These are phyloP conservation scores for Chlamydomonas sp. DNA, from an alignment of 139 green algal genomes.

Conservation along the genomic window DNA sequence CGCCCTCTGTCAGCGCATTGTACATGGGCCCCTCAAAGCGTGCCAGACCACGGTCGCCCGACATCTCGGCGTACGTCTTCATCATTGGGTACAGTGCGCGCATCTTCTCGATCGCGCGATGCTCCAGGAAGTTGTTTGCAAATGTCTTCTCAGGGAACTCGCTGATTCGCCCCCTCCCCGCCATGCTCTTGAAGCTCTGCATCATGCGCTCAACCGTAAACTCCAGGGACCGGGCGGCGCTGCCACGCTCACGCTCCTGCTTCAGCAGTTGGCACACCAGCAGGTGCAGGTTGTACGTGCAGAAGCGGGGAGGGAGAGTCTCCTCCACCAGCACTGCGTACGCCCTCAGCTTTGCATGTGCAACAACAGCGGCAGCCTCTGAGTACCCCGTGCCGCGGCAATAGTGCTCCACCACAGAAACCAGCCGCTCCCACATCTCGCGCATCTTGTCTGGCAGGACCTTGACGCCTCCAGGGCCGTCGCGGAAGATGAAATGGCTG, in stretches of 20 bases:
- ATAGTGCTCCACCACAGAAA: slow-evolving; percentile 3
- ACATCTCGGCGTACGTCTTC: too few species aligned
- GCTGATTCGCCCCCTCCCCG: slow-evolving; percentile 1
- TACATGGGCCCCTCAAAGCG: too few species aligned
- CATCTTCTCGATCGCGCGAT: too few species aligned
- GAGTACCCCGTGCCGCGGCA: neutral
- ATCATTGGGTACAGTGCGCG: too few species aligned
- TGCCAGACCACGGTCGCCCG: too few species aligned
- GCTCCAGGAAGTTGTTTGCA: neutral
- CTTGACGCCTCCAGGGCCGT: too few species aligned
- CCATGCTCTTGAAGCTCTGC: slow-evolving; percentile 7
- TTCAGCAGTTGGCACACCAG: neutral
- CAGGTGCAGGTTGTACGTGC: slow-evolving; percentile 16
- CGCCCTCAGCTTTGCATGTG: neutral
- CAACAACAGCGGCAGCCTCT: neutral
- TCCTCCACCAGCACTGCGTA: neutral
- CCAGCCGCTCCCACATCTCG: neutral
- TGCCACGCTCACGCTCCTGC: neutral
- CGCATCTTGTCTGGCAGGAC: neutral
- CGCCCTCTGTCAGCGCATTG: too few species aligned
- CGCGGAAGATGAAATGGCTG: neutral
- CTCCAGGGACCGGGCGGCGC: neutral
- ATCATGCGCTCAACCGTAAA: slow-evolving; percentile 8
- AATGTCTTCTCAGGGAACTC: slow-evolving; percentile 2
- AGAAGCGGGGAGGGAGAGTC: neutral